Percentiles rank a stretch among this genome's conserved stretches.
Conservation (phyloP, 805 yeast species). For the Candida saitoana region DNA sequence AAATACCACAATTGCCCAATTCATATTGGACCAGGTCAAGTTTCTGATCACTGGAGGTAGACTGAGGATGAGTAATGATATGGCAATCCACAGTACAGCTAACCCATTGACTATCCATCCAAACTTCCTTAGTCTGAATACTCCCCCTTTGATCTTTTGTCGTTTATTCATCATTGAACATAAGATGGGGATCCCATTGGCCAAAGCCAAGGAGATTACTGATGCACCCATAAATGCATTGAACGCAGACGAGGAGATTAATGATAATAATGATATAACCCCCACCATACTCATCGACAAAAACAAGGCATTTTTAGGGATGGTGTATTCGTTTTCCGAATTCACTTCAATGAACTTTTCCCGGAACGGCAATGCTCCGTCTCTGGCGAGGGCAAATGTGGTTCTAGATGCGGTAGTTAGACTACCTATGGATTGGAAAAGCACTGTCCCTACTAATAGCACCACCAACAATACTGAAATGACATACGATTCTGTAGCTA, state of each 20-base stretch:
- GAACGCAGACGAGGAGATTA: slow-evolving; percentile 70
- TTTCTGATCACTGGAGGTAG: slow-evolving; percentile 59
- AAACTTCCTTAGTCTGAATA: slow-evolving; percentile 56
- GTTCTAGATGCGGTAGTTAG: slow-evolving; percentile 78
- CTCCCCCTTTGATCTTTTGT: slow-evolving; percentile 60
- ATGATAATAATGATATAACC: slow-evolving; percentile 58
- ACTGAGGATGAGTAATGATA: slow-evolving; percentile 61
- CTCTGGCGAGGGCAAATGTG: slow-evolving; percentile 80
- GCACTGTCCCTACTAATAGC: slow-evolving; percentile 61
- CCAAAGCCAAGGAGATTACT: slow-evolving; percentile 67
- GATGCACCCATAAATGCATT: slow-evolving; percentile 83
- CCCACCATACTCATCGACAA: slow-evolving; percentile 61
- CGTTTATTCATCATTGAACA: slow-evolving; percentile 59
- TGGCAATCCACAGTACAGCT: slow-evolving; percentile 56
- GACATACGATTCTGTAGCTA: slow-evolving; percentile 63
- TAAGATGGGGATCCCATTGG: slow-evolving; percentile 72
- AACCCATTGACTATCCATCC: slow-evolving; percentile 63
- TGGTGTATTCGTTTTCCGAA: slow-evolving; percentile 47
- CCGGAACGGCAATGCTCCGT: slow-evolving; percentile 70
- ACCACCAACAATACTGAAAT: slow-evolving; percentile 67
- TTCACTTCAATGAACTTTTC: slow-evolving; percentile 65
- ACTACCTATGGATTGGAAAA: slow-evolving; percentile 77
- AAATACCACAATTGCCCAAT: slow-evolving; percentile 65
- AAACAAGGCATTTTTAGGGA: slow-evolving; percentile 68
- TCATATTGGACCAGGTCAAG: slow-evolving; percentile 43